phyloP scores from a whole-genome alignment of 2,329 filamentous ascomycete species.

The Daldinia eschscholtzii region DNA sequence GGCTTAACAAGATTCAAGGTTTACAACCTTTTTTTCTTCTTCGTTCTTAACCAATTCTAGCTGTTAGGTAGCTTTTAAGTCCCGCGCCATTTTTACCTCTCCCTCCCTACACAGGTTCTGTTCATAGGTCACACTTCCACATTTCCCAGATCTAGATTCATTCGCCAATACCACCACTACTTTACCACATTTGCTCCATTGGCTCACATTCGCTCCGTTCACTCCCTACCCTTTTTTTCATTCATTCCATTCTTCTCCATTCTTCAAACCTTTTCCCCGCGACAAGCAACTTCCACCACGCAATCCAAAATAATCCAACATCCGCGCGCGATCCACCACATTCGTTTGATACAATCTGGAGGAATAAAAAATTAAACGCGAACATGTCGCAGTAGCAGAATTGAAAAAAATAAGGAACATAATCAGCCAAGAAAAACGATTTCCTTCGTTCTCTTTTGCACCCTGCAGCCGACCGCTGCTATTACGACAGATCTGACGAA shows the following conservation, averaged over 20 bases:
- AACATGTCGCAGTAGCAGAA: conserved; percentile 33
- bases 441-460: conserved; percentile 26
- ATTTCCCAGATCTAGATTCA: conserved; percentile 23
- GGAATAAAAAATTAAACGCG: conserved; percentile 16
- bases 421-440: conserved; percentile 31
- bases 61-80: conserved; percentile 19
- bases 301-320: conserved; percentile 13
- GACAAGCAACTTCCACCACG: conserved; percentile 11
- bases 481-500: conserved; percentile 24
- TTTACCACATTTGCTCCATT: conserved; percentile 12
- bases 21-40: conserved; percentile 22
- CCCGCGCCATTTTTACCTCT: conserved; percentile 17
- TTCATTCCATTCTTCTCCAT: conserved; percentile 24
- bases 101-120: conserved; percentile 31
- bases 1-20: conserved; percentile 33
- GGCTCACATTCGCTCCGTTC: conserved; percentile 16
- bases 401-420: conserved; percentile 32
- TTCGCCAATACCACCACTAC: conserved; percentile 14
- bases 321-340: conserved; percentile 23
- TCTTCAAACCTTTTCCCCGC: conserved; percentile 14
- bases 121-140: conserved; percentile 35
- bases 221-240: conserved; percentile 11
- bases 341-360: conserved; percentile 36
- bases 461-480: conserved; percentile 14
- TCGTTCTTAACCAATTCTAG: conserved; percentile 20